A percentile compares a stretch with the other conserved stretches of the same genome.
Evolutionary conservation across 169 alveolate genomes (phyloP).

Genomic region (Eimeria tenella): DNA sequence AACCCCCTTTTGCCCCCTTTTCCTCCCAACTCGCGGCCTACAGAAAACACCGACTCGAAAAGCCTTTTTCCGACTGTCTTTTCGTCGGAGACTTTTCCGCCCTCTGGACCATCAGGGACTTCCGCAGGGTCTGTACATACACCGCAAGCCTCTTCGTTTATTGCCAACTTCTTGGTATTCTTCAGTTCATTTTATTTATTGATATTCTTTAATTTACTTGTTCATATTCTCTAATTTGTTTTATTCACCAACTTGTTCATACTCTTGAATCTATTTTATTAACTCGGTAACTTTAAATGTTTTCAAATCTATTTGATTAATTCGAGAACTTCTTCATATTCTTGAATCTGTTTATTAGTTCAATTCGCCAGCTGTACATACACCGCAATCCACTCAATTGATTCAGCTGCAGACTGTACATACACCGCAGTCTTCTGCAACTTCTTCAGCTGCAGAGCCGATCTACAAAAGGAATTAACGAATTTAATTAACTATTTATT

Average conservation of each 20-base stretch:
- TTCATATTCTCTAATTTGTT: background rate
- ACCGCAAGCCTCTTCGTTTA: background rate
- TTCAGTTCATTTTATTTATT: background rate
- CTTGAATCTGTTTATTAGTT: background rate
- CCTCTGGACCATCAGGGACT: conserved; percentile 62
- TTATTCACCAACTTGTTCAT: background rate
- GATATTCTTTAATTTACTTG: no score
- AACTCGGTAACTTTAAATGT: background rate
- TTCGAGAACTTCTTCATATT: background rate
- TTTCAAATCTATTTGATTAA: background rate
- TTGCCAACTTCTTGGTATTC: background rate
- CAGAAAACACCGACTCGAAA: background rate
- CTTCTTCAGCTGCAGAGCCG: no score
- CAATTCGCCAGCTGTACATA: background rate
- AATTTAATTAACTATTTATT: no score
- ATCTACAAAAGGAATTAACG: no score
- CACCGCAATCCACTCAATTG: no score
- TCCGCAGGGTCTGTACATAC: conserved; percentile 17
- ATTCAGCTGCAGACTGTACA: no score
- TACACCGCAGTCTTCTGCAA: no score
- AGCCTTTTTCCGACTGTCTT: background rate
- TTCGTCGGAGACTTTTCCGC: conserved; percentile 53
- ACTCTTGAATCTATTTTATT: background rate
- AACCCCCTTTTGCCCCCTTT: background rate
- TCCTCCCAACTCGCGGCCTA: background rate